Evolutionary conservation across 148 eudicot genomes (phyloP), one percentile per base, ranked within the genome.

Genomic region (Arctostaphylos glauca): DNA sequence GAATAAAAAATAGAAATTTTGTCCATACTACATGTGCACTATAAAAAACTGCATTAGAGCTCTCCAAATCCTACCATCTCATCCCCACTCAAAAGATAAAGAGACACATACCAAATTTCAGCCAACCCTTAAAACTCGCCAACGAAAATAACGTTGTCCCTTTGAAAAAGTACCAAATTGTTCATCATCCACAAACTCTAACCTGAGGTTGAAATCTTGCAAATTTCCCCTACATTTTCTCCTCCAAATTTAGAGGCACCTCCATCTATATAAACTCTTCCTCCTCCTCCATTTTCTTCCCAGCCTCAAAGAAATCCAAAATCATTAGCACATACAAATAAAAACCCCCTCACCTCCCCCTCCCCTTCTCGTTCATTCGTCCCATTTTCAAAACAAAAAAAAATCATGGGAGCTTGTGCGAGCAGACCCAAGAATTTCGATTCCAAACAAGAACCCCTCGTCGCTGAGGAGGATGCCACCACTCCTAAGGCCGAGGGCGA

Each of bases 401-500:
- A 5, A 5, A 70, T 43, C 74, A 70, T 70, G 74, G 74, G 74
- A 41, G 74, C 46, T 9, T 70, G 74, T 70, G 74, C 74, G 74
- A 43, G 74, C 74, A 70, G 21, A 70, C 74, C 74, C 9, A 70
- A 70, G 74, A 47, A 70, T 70, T 70, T 70, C 48, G 74, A 70
- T 15, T 38, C 74, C 74, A 70, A 70, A 16, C 19, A 70, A 19
- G 48, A 70, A 41, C 74, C 74, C 21, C 74, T 70, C 21, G 15
- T 43, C 74, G 9, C 38, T 1, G 38, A 5, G 19, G 74, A 70
- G 74, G 74, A 70, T 5, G 14, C 74, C 77, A 85, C 90, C 66
- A 86, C 81, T 49, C 60, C 77, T 25, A 85, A 84, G 55, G 13
- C 83, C 53, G 84, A 88, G 84, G 62, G 85, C 43, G 84, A 79